Conservation (phyloP, 1,284 basidiomycete genomes). For the Trichosporon inkin region DNA sequence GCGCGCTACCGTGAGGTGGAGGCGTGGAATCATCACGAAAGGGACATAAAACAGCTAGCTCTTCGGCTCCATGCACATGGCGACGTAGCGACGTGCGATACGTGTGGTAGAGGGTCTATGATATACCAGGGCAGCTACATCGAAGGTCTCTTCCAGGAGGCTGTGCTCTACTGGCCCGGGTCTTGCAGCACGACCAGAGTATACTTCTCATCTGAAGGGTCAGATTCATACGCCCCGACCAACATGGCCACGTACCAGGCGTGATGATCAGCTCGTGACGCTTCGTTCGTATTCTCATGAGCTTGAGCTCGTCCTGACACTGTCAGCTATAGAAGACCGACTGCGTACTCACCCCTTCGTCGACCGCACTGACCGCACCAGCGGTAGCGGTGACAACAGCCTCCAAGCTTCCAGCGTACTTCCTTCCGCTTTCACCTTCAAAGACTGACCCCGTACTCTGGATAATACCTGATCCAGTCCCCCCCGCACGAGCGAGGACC, state of each 20-base stretch:
- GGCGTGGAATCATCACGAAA: background rate
- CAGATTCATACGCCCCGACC: slow-evolving; percentile 10
- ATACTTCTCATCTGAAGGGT: slow-evolving; percentile 65
- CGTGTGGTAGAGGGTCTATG: background rate
- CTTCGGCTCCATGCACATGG: no score
- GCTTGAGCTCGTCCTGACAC: slow-evolving; percentile 72
- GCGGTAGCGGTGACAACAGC: slow-evolving; percentile 73
- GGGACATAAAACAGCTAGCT: background rate
- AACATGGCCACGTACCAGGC: slow-evolving; percentile 61
- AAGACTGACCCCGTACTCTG: slow-evolving; percentile 78
- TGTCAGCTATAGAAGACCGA: background rate
- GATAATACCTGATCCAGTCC: slow-evolving; percentile 57
- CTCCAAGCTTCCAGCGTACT: slow-evolving; percentile 72
- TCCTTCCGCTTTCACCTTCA: slow-evolving; percentile 75
- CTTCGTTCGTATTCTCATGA: slow-evolving; percentile 84
- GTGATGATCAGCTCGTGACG: slow-evolving; percentile 92
- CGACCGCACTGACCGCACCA: slow-evolving; percentile 59
- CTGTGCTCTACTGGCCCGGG: slow-evolving; percentile 50
- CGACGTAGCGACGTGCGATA: background rate
- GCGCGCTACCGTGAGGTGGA: no score
- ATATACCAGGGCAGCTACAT: background rate
- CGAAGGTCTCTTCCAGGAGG: background rate
- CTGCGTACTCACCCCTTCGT: slow-evolving; percentile 30
- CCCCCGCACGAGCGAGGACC: slow-evolving; percentile 61
- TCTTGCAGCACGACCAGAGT: slow-evolving; percentile 80